Evolutionary conservation across 2,329 filamentous ascomycete genomes (phyloP), one percentile per base, ranked within the genome.

Genomic region (Fusarium foetens): DNA sequence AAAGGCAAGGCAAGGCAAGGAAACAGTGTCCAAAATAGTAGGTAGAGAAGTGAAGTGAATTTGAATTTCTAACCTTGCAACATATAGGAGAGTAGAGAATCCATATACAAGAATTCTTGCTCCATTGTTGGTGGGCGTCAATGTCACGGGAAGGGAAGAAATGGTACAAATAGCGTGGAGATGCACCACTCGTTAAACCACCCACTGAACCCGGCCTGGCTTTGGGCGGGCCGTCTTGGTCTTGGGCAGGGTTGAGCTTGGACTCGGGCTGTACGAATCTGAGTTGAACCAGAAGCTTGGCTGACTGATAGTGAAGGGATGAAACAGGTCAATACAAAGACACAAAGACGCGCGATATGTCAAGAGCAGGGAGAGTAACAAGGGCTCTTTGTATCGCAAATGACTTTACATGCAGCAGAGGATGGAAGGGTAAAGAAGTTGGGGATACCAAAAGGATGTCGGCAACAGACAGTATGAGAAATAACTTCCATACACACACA

Each of bases 61-160:
- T 49, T 33, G 25, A 57, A 21, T 45, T 45, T 75, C 76, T 77
- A 77, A 77, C 76, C 75, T 76, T 76, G 75, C 54, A 76, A 39
- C 52, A 75, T 45, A 52, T 70, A 70, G 45, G 71, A 61, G 60
- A 77, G 63, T 27, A 71, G 41, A 29, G 70, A 70, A 57, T 75
- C 73, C 73, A 77, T 71, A 55, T 73, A 69, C 33, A 72, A 67
- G 58, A 72, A 66, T 48, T 62, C 68, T 42, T 58, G 71, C 68
- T 77, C 75, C 75, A 77, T 77, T 62, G 63, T 72, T 69, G 70
- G 66, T 63, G 62, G 64, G 48, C 57, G 36, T 43, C 21, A 31
- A 66, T 39, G 70, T 76, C 69, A 71, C 69, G 67, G 49, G 67
- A 52, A 71, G 57, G 21, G 53, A 21, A 54, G 49, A 67, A 62